phyloP scores from a whole-genome alignment of 116 monocot genomes.

The Trichopus zeylanicus region DNA sequence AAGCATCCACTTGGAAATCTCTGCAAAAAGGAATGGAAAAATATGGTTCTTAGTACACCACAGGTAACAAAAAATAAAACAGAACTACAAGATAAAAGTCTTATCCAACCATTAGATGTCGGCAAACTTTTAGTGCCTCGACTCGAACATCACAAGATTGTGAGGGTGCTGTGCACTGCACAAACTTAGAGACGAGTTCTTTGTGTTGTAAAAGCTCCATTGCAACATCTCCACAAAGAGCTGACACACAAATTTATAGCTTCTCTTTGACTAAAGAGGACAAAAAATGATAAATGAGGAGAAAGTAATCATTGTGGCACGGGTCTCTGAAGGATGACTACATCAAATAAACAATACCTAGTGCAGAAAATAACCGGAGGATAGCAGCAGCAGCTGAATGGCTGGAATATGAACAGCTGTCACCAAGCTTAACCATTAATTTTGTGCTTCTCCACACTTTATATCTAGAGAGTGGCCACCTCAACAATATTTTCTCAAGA shows the following conservation, averaged over 20 bases:
- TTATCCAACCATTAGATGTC: constrained; percentile 35
- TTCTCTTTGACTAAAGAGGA: constrained; percentile 6
- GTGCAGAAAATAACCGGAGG: constrained; percentile 48
- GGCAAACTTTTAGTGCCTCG: constrained; percentile 51
- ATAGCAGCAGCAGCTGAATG: constrained; percentile 18
- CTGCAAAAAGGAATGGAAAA: constrained; percentile 19
- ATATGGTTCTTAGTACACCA: background rate
- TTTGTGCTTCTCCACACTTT: constrained; percentile 36
- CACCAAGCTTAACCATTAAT: constrained; percentile 36
- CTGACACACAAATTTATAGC: constrained; percentile 30
- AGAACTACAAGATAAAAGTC: background rate
- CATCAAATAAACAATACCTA: constrained; percentile 42
- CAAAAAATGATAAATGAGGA: background rate
- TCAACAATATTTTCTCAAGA: constrained; percentile 51
- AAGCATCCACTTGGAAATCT: constrained; percentile 48
- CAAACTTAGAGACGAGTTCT: constrained; percentile 29
- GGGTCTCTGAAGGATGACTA: background rate
- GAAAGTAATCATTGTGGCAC: background rate
- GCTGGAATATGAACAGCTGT: constrained; percentile 17
- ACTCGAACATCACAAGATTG: constrained; percentile 22
- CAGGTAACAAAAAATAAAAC: background rate
- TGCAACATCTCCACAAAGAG: constrained; percentile 73
- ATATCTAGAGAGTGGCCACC: constrained; percentile 66
- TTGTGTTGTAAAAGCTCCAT: constrained; percentile 44
- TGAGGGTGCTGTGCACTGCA: constrained; percentile 20